Evolutionary conservation across 179 eudicot species (phyloP).

Genomic region (Dionaea muscipula): DNA sequence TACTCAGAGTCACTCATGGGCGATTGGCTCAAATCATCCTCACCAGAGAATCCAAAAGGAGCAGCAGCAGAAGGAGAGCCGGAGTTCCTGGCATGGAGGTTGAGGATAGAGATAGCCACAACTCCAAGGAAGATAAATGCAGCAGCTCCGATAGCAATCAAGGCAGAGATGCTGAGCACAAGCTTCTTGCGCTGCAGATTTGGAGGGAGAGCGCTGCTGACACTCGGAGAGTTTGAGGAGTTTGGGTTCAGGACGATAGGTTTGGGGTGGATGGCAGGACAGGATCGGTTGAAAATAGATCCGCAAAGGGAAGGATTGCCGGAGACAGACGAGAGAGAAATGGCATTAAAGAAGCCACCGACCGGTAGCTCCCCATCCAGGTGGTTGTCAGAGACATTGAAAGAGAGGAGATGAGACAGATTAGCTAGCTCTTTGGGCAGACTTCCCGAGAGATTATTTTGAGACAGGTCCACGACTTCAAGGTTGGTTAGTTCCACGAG

Average conservation of each 20-base stretch:
- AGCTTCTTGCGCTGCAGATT: conserved; percentile 45
- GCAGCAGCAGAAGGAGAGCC: conserved; percentile 31
- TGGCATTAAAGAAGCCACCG: conserved; percentile 66
- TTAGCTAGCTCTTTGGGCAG: conserved; percentile 63
- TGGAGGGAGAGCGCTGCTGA: conserved; percentile 27
- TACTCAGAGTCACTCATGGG: conserved; percentile 53
- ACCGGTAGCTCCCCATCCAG: conserved; percentile 72
- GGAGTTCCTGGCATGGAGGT: conserved; percentile 44
- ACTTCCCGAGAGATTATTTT: conserved; percentile 47
- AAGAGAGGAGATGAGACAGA: conserved; percentile 52
- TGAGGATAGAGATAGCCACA: conserved; percentile 51
- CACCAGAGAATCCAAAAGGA: conserved; percentile 32
- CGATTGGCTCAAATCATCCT: conserved; percentile 50
- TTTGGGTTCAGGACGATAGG: conserved; percentile 86
- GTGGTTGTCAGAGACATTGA: conserved; percentile 61
- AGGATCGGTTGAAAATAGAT: conserved; percentile 50
- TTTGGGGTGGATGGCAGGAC: conserved; percentile 77
- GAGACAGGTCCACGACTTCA: conserved; percentile 51
- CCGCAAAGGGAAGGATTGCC: conserved; percentile 78
- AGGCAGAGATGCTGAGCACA: conserved; percentile 65
- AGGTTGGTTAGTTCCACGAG: conserved; percentile 46
- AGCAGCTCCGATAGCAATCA: conserved; percentile 79
- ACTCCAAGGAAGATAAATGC: conserved; percentile 70
- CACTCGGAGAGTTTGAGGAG: conserved; percentile 35
- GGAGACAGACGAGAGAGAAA: conserved; percentile 53